Percentiles rank a stretch among this genome's conserved stretches.
Conservation (phyloP, 1,284 basidiomycete genomes). For the Tilletia caries region DNA sequence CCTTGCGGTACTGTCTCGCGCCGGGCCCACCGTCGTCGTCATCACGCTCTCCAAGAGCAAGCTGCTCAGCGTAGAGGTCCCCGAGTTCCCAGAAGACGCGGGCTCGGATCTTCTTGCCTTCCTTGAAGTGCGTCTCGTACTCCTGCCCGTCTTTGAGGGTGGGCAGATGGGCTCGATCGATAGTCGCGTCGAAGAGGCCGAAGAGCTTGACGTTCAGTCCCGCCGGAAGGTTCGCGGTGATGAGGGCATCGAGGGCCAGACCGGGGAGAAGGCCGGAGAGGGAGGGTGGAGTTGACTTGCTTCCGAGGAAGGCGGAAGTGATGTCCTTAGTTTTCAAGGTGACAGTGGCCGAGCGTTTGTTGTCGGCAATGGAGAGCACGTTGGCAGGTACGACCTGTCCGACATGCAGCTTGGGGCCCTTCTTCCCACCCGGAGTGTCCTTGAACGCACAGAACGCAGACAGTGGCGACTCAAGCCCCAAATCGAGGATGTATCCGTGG, state of each 20-base stretch:
- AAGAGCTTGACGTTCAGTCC: constrained; percentile 87
- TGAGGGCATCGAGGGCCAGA: constrained; percentile 73
- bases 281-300: constrained; percentile 41
- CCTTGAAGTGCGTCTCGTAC: constrained; percentile 56
- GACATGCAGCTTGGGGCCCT: constrained; percentile 42
- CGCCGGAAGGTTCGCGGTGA: constrained; percentile 73
- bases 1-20: constrained; percentile 26
- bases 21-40: constrained; percentile 20
- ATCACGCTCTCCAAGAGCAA: constrained; percentile 20
- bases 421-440: constrained; percentile 24
- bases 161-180: constrained; percentile 77
- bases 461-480: constrained; percentile 60
- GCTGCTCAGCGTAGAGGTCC: constrained; percentile 13
- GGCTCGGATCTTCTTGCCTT: constrained; percentile 71
- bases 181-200: constrained; percentile 88
- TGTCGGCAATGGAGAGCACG: constrained; percentile 49
- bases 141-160: constrained; percentile 21
- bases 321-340: constrained; percentile 43
- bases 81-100: constrained; percentile 69
- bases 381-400: constrained; percentile 51
- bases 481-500: constrained; percentile 85
- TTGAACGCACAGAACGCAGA: constrained; percentile 49
- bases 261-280: constrained; percentile 83
- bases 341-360: constrained; percentile 50
- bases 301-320: constrained; percentile 25